Conservation (phyloP, 116 monocot species). For the Zostera marina region DNA sequence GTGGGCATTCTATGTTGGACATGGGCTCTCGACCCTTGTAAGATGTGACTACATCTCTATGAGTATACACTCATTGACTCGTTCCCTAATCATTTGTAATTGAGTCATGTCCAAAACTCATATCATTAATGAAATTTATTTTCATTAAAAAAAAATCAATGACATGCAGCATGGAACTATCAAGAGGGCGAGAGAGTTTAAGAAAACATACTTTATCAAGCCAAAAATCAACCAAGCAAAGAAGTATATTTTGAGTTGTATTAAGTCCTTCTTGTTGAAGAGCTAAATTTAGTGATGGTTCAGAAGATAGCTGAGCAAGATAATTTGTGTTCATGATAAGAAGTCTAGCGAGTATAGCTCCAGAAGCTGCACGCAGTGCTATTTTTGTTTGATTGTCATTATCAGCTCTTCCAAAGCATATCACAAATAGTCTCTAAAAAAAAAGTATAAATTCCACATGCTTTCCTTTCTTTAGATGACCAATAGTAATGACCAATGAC, state of each 20-base stretch:
- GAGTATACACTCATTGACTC: no score
- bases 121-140: no score
- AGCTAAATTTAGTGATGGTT: conserved; percentile 36
- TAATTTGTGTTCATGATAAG: conserved; percentile 84
- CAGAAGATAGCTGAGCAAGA: conserved; percentile 64
- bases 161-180: no score
- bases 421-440: conserved; percentile 58
- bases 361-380: conserved; percentile 50
- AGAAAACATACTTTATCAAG: conserved; percentile 59
- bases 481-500: conserved; percentile 2
- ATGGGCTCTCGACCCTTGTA: no score
- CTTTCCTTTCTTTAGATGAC: no score
- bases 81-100: no score
- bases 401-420: conserved; percentile 57
- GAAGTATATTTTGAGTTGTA: conserved; percentile 57
- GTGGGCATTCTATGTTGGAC: no score
- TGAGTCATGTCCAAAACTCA: no score
- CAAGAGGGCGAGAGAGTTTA: background rate
- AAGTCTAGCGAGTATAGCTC: conserved; percentile 77
- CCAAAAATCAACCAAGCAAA: conserved; percentile 82
- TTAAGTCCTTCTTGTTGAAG: conserved; percentile 69
- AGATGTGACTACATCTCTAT: no score
- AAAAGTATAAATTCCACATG: no score
- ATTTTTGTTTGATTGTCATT: conserved; percentile 49
- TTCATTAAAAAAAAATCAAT: no score